Evolutionary conservation across 352 stramenopile genomes (phyloP).

Genomic region (Pythium biforme): DNA sequence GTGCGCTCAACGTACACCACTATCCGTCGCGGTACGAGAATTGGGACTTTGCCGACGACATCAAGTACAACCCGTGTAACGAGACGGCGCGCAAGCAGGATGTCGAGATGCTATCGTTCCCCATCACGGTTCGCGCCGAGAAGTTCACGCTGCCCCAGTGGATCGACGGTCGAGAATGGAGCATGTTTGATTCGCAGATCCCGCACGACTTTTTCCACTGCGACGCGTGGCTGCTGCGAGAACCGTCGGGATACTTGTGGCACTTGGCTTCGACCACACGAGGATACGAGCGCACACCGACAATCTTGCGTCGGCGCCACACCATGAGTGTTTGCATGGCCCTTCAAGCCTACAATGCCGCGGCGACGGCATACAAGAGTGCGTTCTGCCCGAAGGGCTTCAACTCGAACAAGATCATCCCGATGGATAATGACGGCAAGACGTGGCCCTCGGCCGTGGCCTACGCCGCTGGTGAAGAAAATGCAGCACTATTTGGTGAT

Average conservation of each 20-base stretch:
- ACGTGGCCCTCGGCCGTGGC: slow-evolving; percentile 51
- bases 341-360: slow-evolving; percentile 70
- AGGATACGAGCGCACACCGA: slow-evolving; percentile 75
- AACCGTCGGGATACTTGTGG: slow-evolving; percentile 60
- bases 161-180: slow-evolving; percentile 76
- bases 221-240: slow-evolving; percentile 67
- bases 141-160: slow-evolving; percentile 77
- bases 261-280: slow-evolving; percentile 68
- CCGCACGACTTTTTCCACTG: slow-evolving; percentile 68
- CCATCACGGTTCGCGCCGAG: slow-evolving; percentile 66
- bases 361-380: slow-evolving; percentile 50
- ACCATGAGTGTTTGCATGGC: slow-evolving; percentile 71
- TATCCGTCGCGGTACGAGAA: slow-evolving; percentile 85
- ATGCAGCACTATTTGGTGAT: slow-evolving; percentile 10
- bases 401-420: slow-evolving; percentile 68
- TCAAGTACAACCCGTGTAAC: slow-evolving; percentile 75
- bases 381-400: slow-evolving; percentile 56
- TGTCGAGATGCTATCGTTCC: slow-evolving; percentile 65
- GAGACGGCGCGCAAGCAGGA: slow-evolving; percentile 31
- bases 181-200: slow-evolving; percentile 60
- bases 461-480: slow-evolving; percentile 18
- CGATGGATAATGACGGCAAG: slow-evolving; percentile 49
- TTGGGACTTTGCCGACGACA: slow-evolving; percentile 85
- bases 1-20: slow-evolving; percentile 71
- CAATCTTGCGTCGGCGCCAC: slow-evolving; percentile 75